These are phyloP conservation scores for Russula olivacea DNA, from an alignment of 768 basidiomycete species.

Conservation along the genomic window DNA sequence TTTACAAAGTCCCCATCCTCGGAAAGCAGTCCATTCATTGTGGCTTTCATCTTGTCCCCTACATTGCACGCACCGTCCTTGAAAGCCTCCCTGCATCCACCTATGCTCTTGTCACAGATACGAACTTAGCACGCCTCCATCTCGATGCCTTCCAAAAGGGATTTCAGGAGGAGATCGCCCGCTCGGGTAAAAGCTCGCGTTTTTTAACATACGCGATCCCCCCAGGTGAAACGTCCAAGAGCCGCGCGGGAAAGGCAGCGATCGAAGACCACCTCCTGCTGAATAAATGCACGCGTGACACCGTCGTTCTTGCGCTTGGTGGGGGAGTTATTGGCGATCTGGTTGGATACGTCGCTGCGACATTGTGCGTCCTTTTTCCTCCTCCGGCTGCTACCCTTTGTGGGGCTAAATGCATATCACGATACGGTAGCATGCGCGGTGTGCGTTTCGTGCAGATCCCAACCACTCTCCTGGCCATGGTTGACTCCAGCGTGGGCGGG, in stretches of 20 bases:
- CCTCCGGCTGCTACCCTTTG: background rate
- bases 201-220: conserved; percentile 75
- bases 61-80: conserved; percentile 75
- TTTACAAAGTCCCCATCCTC: conserved; percentile 43
- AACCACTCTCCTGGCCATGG: conserved; percentile 95
- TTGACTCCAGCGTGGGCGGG: conserved; percentile 94
- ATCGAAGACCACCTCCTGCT: conserved; percentile 91
- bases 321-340: conserved; percentile 98
- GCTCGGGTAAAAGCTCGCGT: conserved; percentile 37
- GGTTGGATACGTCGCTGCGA: conserved; percentile 93
- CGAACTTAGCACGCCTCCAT: conserved; percentile 78
- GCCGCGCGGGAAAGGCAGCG: conserved; percentile 82
- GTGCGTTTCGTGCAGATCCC: conserved; percentile 94
- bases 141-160: conserved; percentile 60
- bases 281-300: conserved; percentile 87
- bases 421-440: conserved; percentile 79
- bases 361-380: conserved; percentile 70
- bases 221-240: conserved; percentile 93
- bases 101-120: conserved; percentile 91
- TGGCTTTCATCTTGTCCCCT: conserved; percentile 45
- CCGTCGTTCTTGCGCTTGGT: conserved; percentile 87
- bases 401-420: background rate
- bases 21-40: conserved; percentile 45
- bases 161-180: conserved; percentile 45
- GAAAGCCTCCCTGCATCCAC: conserved; percentile 67